These are phyloP conservation scores for Podaxis carcinomalis DNA, from an alignment of 768 basidiomycete genomes.

Conservation along the genomic window DNA sequence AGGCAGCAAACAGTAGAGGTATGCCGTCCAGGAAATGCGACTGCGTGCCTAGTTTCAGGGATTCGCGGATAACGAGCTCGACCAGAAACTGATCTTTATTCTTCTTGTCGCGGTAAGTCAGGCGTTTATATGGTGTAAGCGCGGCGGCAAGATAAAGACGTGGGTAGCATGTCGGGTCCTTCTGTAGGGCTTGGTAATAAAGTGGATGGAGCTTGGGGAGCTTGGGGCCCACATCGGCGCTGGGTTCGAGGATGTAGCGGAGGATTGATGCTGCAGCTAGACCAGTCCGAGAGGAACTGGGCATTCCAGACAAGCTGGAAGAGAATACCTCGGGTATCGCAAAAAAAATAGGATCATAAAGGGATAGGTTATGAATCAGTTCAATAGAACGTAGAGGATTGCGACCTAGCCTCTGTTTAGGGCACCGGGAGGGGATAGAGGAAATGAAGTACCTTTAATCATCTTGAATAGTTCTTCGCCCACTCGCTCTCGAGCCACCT, in stretches of 20 bases:
- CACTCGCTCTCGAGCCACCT: constrained; percentile 88
- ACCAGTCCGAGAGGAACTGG: constrained; percentile 35
- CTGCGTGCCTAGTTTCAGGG: constrained; percentile 77
- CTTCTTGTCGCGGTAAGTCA: constrained; percentile 62
- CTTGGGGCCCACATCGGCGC: constrained; percentile 20
- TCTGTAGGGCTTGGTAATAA: constrained; percentile 33
- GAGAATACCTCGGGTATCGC: constrained; percentile 43
- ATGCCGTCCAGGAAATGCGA: constrained; percentile 77
- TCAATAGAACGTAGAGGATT: constrained; percentile 72
- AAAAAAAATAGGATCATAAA: constrained; percentile 66
- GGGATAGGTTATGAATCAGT: constrained; percentile 67
- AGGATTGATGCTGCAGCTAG: constrained; percentile 58
- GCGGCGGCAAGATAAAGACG: constrained; percentile 78
- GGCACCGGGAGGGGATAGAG: not conserved
- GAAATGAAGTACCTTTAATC: constrained; percentile 63
- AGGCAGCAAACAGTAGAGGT: constrained; percentile 58
- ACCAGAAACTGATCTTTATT: constrained; percentile 54
- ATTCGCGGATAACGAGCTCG: constrained; percentile 74
- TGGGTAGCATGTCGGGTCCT: constrained; percentile 37
- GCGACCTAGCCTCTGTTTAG: constrained; percentile 40
- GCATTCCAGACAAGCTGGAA: constrained; percentile 39
- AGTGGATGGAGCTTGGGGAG: constrained; percentile 44
- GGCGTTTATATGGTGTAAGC: constrained; percentile 63
- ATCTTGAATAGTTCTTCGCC: constrained; percentile 94
- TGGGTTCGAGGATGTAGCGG: constrained; percentile 35